These are phyloP conservation scores for Lactarius hengduanensis DNA, from an alignment of 768 basidiomycete genomes.

Conservation along the genomic window DNA sequence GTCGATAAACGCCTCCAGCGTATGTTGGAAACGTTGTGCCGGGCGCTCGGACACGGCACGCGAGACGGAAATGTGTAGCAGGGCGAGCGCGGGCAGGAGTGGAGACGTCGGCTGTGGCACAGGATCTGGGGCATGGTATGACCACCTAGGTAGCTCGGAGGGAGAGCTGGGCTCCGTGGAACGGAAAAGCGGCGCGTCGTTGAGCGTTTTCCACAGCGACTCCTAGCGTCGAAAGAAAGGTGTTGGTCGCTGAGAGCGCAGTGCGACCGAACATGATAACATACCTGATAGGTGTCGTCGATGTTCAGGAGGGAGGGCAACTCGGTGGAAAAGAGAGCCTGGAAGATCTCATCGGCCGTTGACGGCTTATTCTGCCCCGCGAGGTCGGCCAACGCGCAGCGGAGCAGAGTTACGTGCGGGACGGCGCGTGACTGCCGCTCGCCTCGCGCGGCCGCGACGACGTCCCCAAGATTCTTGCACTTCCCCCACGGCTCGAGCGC, in stretches of 20 bases:
- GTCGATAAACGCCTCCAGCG: slow-evolving; percentile 63
- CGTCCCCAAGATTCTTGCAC: slow-evolving; percentile 47
- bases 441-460: slow-evolving; percentile 32
- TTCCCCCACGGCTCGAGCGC: slow-evolving; percentile 40
- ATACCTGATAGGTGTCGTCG: slow-evolving; percentile 55
- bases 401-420: slow-evolving; percentile 55
- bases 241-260: background rate
- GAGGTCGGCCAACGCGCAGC: slow-evolving; percentile 58
- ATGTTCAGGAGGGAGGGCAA: slow-evolving; percentile 57
- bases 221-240: slow-evolving; percentile 35
- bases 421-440: slow-evolving; percentile 33
- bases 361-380: slow-evolving; percentile 41
- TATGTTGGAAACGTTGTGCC: slow-evolving; percentile 51
- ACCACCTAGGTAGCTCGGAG: slow-evolving; percentile 38
- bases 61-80: slow-evolving; percentile 23
- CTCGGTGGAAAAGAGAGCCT: slow-evolving; percentile 49
- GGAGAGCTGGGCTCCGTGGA: slow-evolving; percentile 26
- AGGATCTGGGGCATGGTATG: slow-evolving; percentile 37
- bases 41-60: slow-evolving; percentile 14
- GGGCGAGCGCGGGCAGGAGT: slow-evolving; percentile 28
- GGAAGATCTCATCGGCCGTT: slow-evolving; percentile 60
- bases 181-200: slow-evolving; percentile 48
- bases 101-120: slow-evolving; percentile 33
- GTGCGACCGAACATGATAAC: slow-evolving; percentile 28
- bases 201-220: slow-evolving; percentile 61